A percentile compares a stretch with the other conserved stretches of the same genome.
Evolutionary conservation across 75 land plant genomes (phyloP).

Genomic region (Cunninghamia lanceolata): DNA sequence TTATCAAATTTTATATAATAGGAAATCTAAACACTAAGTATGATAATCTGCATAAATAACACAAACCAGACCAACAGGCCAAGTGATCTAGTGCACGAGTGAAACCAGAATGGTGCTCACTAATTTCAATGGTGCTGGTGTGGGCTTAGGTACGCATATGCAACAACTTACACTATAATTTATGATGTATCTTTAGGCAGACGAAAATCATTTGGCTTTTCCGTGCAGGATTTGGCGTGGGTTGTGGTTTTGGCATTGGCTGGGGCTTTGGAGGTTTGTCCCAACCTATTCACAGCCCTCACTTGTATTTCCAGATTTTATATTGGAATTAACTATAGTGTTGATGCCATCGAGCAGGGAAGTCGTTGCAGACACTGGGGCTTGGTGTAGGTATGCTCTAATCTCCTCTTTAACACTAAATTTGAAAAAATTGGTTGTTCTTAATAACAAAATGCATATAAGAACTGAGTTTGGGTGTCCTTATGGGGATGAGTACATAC

Average conservation of each 20-base stretch:
- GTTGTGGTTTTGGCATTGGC: slow-evolving; percentile 72
- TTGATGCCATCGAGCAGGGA: slow-evolving; percentile 35
- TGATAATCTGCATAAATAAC: no score
- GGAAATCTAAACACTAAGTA: no score
- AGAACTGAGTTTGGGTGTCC: neutral
- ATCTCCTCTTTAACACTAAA: neutral
- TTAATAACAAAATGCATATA: neutral
- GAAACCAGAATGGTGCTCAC: slow-evolving; percentile 38
- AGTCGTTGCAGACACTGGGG: slow-evolving; percentile 62
- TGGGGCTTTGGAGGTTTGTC: slow-evolving; percentile 74
- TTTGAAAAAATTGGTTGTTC: neutral
- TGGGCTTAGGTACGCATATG: slow-evolving; percentile 44
- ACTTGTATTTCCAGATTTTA: slow-evolving; percentile 6
- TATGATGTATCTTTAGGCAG: neutral
- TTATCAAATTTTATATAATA: no score
- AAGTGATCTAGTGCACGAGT: no score
- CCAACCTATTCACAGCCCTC: neutral
- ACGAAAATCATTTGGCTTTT: neutral
- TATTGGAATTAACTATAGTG: neutral
- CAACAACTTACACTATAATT: neutral
- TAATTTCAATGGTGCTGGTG: slow-evolving; percentile 52
- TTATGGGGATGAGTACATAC: neutral
- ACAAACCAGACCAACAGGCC: no score
- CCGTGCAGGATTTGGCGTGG: slow-evolving; percentile 55
- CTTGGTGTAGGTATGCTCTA: slow-evolving; percentile 59